phyloP scores from a whole-genome alignment of 768 basidiomycete species.

The Mycena venus region DNA sequence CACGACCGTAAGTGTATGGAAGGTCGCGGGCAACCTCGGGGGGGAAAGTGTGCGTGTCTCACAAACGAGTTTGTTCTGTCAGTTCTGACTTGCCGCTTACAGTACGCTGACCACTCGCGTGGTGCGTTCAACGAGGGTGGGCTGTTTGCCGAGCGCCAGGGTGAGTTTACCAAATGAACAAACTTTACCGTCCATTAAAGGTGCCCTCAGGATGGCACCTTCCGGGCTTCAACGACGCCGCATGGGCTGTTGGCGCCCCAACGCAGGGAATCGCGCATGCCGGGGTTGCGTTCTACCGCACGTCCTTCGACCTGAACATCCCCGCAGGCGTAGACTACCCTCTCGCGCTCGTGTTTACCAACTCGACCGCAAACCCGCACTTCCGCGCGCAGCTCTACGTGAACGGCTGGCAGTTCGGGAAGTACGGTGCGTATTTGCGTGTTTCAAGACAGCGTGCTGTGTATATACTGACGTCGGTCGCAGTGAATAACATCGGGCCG shows the following conservation, averaged over 20 bases:
- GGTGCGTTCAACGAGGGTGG: conserved; percentile 75
- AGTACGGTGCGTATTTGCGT: conserved; percentile 49
- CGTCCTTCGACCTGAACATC: conserved; percentile 58
- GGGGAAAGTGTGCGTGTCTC: conserved; percentile 55
- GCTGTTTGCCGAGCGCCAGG: conserved; percentile 67
- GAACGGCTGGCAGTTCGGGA: conserved; percentile 61
- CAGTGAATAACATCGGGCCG: conserved; percentile 60
- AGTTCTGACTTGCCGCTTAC: background rate
- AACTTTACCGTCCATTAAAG: background rate
- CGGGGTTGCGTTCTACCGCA: conserved; percentile 64
- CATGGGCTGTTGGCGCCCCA: conserved; percentile 59
- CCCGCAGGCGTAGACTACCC: conserved; percentile 64
- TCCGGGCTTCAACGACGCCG: conserved; percentile 64
- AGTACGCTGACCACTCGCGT: conserved; percentile 63
- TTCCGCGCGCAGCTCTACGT: conserved; percentile 62
- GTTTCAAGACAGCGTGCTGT: background rate
- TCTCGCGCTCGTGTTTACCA: conserved; percentile 57
- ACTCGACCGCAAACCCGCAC: conserved; percentile 57
- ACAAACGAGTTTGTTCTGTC: background rate
- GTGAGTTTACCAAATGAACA: conserved; percentile 33
- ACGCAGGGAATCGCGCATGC: conserved; percentile 55
- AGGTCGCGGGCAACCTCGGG: conserved; percentile 63
- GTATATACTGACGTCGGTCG: background rate
- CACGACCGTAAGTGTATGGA: conserved; percentile 60
- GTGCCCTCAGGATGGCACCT: conserved; percentile 63